Conservation (phyloP, 768 basidiomycete genomes). For the Boletus pseudopeckii region DNA sequence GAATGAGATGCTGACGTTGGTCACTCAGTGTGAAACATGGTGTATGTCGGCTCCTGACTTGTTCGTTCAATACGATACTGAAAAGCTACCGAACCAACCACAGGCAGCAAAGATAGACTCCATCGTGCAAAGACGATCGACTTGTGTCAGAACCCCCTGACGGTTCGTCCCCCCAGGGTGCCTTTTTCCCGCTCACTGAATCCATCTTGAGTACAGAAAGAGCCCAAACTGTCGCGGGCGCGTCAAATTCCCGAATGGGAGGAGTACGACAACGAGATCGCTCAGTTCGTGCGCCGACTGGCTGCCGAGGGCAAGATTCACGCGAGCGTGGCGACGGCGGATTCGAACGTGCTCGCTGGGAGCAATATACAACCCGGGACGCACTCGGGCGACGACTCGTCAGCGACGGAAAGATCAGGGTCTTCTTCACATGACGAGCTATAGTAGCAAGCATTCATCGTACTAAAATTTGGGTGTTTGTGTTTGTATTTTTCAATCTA, state of each 20-base stretch:
- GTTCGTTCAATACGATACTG: neutral
- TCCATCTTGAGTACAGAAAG: conserved; percentile 61
- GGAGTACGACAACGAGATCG: conserved; percentile 87
- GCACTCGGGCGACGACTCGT: neutral
- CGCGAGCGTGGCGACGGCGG: conserved; percentile 63
- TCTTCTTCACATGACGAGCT: conserved; percentile 17
- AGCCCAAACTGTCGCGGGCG: conserved; percentile 90
- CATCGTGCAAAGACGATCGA: conserved; percentile 87
- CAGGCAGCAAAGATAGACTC: conserved; percentile 80
- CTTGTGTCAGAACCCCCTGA: conserved; percentile 93
- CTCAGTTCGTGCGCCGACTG: conserved; percentile 71
- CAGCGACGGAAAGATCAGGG: neutral
- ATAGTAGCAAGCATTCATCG: neutral
- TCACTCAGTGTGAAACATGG: conserved; percentile 90
- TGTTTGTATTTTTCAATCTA: neutral
- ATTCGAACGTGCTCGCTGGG: conserved; percentile 63
- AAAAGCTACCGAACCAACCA: neutral
- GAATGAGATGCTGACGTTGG: conserved; percentile 2
- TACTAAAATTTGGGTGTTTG: neutral
- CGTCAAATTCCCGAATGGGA: conserved; percentile 98
- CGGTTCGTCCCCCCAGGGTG: conserved; percentile 47
- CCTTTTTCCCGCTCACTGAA: neutral
- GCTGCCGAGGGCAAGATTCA: conserved; percentile 68
- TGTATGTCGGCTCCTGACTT: conserved; percentile 49
- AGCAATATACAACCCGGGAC: conserved; percentile 32